Percentiles rank a stretch among this genome's conserved stretches.
Conservation (phyloP, 2,329 filamentous ascomycete species). For the Aspergillus novofumigatus region DNA sequence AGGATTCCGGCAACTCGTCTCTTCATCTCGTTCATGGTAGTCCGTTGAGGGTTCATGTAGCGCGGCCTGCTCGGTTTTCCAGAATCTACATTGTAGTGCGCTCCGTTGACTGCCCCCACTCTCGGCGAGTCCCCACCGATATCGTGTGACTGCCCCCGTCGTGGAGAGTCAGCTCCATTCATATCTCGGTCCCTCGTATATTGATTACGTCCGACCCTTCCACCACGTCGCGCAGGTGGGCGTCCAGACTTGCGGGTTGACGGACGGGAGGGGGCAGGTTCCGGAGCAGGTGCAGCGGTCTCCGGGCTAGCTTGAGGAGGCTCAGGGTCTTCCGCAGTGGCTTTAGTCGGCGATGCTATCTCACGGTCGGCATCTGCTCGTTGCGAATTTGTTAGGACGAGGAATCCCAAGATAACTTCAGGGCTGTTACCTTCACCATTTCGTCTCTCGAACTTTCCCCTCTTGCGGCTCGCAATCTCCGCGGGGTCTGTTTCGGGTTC, state of each 20-base stretch:
- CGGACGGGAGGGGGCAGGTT: slow-evolving; percentile 32
- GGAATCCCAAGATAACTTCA: not conserved
- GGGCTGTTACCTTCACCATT: slow-evolving; percentile 67
- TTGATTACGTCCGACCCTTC: slow-evolving; percentile 69
- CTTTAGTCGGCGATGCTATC: slow-evolving; percentile 51
- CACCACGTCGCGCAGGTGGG: slow-evolving; percentile 61
- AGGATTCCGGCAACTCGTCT: slow-evolving; percentile 77
- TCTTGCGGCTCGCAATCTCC: slow-evolving; percentile 74
- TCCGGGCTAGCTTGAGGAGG: slow-evolving; percentile 42
- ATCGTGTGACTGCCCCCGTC: slow-evolving; percentile 38
- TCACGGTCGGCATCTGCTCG: slow-evolving; percentile 68
- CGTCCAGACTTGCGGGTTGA: slow-evolving; percentile 59
- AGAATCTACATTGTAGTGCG: slow-evolving; percentile 54
- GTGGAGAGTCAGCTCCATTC: slow-evolving; percentile 44
- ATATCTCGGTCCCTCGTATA: slow-evolving; percentile 74
- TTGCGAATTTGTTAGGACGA: slow-evolving; percentile 34
- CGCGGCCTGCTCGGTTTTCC: slow-evolving; percentile 59
- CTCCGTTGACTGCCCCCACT: slow-evolving; percentile 35
- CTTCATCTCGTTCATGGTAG: slow-evolving; percentile 85
- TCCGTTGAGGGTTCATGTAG: slow-evolving; percentile 52
- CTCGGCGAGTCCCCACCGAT: slow-evolving; percentile 37
- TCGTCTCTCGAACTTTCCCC: slow-evolving; percentile 74
- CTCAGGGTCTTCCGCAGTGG: slow-evolving; percentile 34
- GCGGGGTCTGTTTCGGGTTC: slow-evolving; percentile 70
- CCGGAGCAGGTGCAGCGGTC: slow-evolving; percentile 37